A percentile compares a stretch with the other conserved stretches of the same genome.
Conservation (phyloP, 2,329 filamentous ascomycete species). For the Coniella vitis region DNA sequence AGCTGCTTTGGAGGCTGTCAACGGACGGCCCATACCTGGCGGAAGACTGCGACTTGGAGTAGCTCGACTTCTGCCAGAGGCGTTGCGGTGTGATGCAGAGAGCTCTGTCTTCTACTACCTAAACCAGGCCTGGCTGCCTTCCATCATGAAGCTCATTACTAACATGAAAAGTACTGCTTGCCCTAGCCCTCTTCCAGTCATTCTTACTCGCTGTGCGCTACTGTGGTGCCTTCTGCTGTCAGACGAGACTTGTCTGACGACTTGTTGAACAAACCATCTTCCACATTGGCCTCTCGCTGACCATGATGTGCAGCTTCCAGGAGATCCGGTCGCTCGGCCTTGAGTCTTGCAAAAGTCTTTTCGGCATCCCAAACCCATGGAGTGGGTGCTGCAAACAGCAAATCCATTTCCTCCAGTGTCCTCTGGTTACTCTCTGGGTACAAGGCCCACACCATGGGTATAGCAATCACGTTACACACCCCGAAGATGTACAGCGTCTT, state of each 20-base stretch:
- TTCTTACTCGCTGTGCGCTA: neutral
- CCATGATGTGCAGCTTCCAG: slow-evolving; percentile 4
- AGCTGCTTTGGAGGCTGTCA: slow-evolving; percentile 38
- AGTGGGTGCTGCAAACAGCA: slow-evolving; percentile 54
- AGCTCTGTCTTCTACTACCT: too few relatives aligned
- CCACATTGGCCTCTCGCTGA: neutral
- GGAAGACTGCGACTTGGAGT: slow-evolving; percentile 17
- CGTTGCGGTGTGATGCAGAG: neutral
- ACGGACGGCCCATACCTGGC: slow-evolving; percentile 22
- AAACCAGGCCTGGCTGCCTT: neutral
- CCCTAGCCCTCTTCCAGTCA: neutral
- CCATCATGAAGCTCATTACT: neutral
- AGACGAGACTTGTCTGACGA: neutral
- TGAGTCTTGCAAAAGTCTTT: slow-evolving; percentile 17
- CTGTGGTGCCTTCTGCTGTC: neutral
- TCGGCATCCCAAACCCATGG: slow-evolving; percentile 18
- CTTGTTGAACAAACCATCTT: slow-evolving; percentile 22
- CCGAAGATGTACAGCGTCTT: slow-evolving; percentile 72
- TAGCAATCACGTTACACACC: slow-evolving; percentile 56
- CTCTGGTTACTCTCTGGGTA: slow-evolving; percentile 70
- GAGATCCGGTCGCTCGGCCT: slow-evolving; percentile 17
- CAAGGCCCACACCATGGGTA: slow-evolving; percentile 65
- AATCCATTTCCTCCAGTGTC: slow-evolving; percentile 68
- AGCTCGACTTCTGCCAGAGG: slow-evolving; percentile 1
- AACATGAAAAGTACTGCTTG: neutral